These are phyloP conservation scores for Arachis stenosperma DNA, from an alignment of 306 rosid species.

Conservation along the genomic window DNA sequence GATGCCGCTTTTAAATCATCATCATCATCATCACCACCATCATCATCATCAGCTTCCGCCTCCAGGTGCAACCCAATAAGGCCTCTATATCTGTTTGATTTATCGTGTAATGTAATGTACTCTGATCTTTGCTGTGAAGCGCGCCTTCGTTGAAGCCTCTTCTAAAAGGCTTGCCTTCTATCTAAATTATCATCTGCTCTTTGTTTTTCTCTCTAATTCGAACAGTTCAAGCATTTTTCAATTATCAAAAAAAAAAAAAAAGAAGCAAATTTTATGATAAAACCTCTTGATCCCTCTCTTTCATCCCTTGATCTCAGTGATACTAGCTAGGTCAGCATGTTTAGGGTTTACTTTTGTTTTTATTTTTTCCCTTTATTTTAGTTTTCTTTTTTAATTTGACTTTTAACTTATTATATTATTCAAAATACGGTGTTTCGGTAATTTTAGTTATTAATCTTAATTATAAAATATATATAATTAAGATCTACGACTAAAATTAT, in stretches of 20 bases:
- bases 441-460: too few relatives aligned
- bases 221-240: neutral
- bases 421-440: too few relatives aligned
- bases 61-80: constrained; percentile 61
- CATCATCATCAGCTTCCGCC: constrained; percentile 42
- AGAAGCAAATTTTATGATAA: neutral
- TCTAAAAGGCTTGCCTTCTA: too few relatives aligned
- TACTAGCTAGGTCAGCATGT: neutral
- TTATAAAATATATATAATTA: too few relatives aligned
- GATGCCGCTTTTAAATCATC: neutral
- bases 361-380: too few relatives aligned
- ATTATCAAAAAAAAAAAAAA: neutral
- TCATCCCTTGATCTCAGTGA: neutral
- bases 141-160: too few relatives aligned
- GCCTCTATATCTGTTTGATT: neutral
- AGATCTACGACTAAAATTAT: too few relatives aligned
- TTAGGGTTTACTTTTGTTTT: constrained; percentile 38
- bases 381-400: neutral
- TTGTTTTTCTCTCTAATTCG: too few relatives aligned
- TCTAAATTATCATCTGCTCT: too few relatives aligned
- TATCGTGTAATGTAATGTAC: too few relatives aligned
- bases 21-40: constrained; percentile 21
- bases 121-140: too few relatives aligned
- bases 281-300: neutral
- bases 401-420: constrained; percentile 20